Evolutionary conservation across 108 stramenopile genomes (phyloP).

Genomic region (Nitzschia inconspicua): DNA sequence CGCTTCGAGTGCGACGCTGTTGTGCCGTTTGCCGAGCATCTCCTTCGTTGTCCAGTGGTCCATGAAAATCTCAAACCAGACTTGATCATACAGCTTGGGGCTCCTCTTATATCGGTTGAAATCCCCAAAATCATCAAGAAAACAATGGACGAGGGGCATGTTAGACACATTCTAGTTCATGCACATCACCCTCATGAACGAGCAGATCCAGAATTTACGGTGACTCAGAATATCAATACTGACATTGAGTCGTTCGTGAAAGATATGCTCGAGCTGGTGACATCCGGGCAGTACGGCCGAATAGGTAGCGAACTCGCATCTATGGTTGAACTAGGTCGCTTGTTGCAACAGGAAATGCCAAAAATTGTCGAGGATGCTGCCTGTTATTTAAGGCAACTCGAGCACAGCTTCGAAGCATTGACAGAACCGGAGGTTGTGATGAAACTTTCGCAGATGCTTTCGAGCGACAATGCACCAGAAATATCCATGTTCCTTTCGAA

Average conservation of each 20-base stretch:
- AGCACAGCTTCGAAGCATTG: background rate
- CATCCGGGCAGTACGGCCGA: background rate
- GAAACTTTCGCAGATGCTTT: slow-evolving; percentile 52
- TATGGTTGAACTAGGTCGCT: slow-evolving; percentile 52
- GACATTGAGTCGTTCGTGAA: slow-evolving; percentile 45
- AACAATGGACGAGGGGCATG: slow-evolving; percentile 15
- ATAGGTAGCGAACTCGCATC: slow-evolving; percentile 57
- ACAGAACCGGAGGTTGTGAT: slow-evolving; percentile 83
- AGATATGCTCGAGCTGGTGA: background rate
- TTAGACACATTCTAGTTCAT: slow-evolving; percentile 68
- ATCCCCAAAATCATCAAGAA: slow-evolving; percentile 50
- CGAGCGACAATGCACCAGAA: slow-evolving; percentile 1
- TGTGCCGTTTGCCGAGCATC: slow-evolving; percentile 77
- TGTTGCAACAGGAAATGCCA: slow-evolving; percentile 54
- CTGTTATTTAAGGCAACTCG: background rate
- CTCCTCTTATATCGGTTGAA: slow-evolving; percentile 81
- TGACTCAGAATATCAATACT: slow-evolving; percentile 61
- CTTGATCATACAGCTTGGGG: slow-evolving; percentile 81
- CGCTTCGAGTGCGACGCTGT: slow-evolving; percentile 52
- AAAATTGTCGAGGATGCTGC: slow-evolving; percentile 49
- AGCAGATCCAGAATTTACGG: slow-evolving; percentile 65
- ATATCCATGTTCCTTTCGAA: slow-evolving; percentile 63
- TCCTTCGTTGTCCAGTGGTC: slow-evolving; percentile 66
- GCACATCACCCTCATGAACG: slow-evolving; percentile 56
- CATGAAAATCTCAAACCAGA: slow-evolving; percentile 71